Base-by-base conservation (phyloP, 1,139 yeast genomes). In the Kodamaea fungicola region DNA sequence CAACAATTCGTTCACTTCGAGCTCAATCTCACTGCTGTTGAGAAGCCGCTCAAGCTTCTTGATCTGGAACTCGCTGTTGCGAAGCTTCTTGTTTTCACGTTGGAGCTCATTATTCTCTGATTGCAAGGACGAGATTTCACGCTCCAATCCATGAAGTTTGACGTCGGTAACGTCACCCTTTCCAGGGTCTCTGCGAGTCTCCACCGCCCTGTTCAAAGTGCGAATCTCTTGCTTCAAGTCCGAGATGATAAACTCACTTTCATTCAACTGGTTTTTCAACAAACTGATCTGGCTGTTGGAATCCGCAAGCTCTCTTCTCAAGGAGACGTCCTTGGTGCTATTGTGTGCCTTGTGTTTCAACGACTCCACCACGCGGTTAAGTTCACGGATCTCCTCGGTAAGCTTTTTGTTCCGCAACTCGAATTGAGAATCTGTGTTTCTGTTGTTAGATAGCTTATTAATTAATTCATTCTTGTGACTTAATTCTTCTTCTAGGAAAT, bases 1-100 rank as follows among this genome's bases (percentile, higher is more conserved):
- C 7, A 47, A 37, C n/a, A 47, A 35, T 25, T 47, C 49, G 16
- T 38, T 34, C 3, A 47, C 31, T 21, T 47, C 51, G 21, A 28
- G 28, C n/a, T 41, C 49, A n/a, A 46, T 13, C 2, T 39, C 38
- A 2, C 39, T 41, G 9, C 43, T n/a, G 2, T 41, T 36, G n/a
- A 47, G 42, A 16, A 42, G 7, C 4, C 33, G 22, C 29, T 42
- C 40, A 3, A 48, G 21, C 6, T 33, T 35, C 8, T 31, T 27
- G 25, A 40, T 23, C 22, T 28, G 30, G 28, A 22, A 29, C 10
- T 37, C 41, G 12, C 21, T 24, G 3, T 40, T 36, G 23, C 38
- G 19, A 6, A 42, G 31, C n/a, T 31, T 24, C 7, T 24, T 29
- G 21, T 35, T 39, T 12, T 40, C 42, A 8, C 29, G 31, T 16